phyloP scores from a whole-genome alignment of 2,329 filamentous ascomycete species.

The Sclerotinia nivalis region DNA sequence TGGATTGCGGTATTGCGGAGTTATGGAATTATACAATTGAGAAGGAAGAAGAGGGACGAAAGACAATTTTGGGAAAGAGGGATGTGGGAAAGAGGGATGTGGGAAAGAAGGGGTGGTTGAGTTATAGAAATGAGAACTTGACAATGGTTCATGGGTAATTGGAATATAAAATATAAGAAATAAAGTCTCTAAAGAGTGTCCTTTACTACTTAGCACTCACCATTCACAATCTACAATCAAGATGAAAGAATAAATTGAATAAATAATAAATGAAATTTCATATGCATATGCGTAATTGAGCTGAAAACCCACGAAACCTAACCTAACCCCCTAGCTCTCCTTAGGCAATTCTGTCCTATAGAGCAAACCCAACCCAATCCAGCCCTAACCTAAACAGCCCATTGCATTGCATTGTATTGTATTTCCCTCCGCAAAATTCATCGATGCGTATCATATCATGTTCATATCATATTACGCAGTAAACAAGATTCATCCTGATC shows the following conservation, averaged over 20 bases:
- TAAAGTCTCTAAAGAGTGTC: too few species aligned
- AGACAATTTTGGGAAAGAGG: too few species aligned
- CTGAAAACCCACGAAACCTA: background rate
- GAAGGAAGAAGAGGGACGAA: too few species aligned
- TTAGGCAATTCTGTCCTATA: background rate
- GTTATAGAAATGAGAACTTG: too few species aligned
- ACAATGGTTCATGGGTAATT: too few species aligned
- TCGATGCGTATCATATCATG: background rate
- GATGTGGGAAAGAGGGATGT: too few species aligned
- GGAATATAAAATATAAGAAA: too few species aligned
- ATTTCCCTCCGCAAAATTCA: background rate
- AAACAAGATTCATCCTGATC: background rate
- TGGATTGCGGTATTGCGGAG: too few species aligned
- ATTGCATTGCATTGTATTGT: background rate
- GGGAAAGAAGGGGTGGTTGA: too few species aligned
- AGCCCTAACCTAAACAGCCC: background rate
- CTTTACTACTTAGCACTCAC: too few species aligned
- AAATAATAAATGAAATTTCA: background rate
- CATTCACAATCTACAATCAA: background rate
- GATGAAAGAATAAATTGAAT: background rate
- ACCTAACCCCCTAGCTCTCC: background rate
- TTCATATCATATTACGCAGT: conserved; percentile 7
- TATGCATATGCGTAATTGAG: conserved; percentile 1
- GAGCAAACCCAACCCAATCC: background rate
- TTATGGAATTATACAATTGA: too few species aligned